A percentile compares a stretch with the other conserved stretches of the same genome.
Conservation (phyloP, 129 eudicot genomes). For the carrot (Daucus carota) region DNA sequence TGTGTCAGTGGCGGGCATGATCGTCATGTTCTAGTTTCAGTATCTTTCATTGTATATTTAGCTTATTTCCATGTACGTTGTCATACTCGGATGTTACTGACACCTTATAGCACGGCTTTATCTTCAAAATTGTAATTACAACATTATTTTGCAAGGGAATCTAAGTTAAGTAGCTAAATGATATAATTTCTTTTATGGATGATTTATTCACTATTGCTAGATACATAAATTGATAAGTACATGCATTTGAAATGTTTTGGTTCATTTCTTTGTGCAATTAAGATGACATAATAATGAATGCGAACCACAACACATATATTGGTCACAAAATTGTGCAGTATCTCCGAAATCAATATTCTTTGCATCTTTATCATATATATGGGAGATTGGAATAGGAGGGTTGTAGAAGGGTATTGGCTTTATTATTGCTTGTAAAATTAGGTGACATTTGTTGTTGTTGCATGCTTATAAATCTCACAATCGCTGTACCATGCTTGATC, state of each 20-base stretch:
- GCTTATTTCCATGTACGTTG: background rate
- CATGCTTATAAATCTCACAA: background rate
- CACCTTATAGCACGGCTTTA: background rate
- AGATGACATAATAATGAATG: background rate
- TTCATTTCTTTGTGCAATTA: background rate
- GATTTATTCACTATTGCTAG: background rate
- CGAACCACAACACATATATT: background rate
- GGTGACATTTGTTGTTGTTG: background rate
- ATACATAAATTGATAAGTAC: background rate
- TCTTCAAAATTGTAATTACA: background rate
- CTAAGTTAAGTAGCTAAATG: background rate
- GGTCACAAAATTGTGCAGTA: background rate
- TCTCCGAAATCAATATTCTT: background rate
- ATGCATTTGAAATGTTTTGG: background rate
- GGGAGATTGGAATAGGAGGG: background rate
- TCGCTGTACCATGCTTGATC: background rate
- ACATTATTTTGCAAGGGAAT: background rate
- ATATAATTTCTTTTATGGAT: background rate
- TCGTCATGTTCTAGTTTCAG: background rate
- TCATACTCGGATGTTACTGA: background rate
- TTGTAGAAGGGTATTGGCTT: background rate
- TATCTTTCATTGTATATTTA: background rate
- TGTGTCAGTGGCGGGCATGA: background rate
- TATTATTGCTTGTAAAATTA: background rate
- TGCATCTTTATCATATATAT: background rate